Evolutionary conservation across 1,284 basidiomycete species (phyloP), one percentile per base, ranked within the genome.

Genomic region (Mycena citricolor): DNA sequence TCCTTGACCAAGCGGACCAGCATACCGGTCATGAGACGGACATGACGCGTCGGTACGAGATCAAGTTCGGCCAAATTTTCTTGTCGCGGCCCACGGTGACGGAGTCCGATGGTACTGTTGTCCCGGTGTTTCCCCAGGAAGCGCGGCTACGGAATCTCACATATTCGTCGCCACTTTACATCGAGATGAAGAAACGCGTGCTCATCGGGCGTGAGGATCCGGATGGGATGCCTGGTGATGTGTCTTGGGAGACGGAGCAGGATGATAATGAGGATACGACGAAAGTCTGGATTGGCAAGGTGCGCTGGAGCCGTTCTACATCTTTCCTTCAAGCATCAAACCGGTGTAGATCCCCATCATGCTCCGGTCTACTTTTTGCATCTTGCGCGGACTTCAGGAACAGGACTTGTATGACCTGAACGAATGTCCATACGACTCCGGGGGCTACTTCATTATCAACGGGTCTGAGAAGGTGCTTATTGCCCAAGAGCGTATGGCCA

Each of bases 361-460:
- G 95, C 74, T 99, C 21, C 85, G 93, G 44, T 97, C 93, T 12
- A 88, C 88, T 21, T 99, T 95, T 71, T 99, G 95, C 68, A 90
- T 95, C 53, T 80, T 99, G 32, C 79, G 86, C 57, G 83, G 75
- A 17, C 70, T 97, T 32, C 76, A 78, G 50, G 90, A 95, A 41
- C 77, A 84, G 48, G 86, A 90, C 57, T 73, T 94, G 35, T 94
- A 87, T 64, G 86, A 93, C 57, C 71, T 97, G 55, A 97, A 97
- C 61, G 95, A 99, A 69, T 99, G 95, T 60, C 95, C 95, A 2
- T 95, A 94, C 62, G 97, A 99, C 66, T 91, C 92, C 43, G 95
- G 95, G 64, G 95, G 95, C 49, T 99, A 99, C 69, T 99, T 99
- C 65, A 92, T 99, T 65, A 98, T 99, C 73, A 99, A 98, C 59